phyloP scores from a whole-genome alignment of 2,329 filamentous ascomycete species.

The Aspergillus pseudoviridinutans region DNA sequence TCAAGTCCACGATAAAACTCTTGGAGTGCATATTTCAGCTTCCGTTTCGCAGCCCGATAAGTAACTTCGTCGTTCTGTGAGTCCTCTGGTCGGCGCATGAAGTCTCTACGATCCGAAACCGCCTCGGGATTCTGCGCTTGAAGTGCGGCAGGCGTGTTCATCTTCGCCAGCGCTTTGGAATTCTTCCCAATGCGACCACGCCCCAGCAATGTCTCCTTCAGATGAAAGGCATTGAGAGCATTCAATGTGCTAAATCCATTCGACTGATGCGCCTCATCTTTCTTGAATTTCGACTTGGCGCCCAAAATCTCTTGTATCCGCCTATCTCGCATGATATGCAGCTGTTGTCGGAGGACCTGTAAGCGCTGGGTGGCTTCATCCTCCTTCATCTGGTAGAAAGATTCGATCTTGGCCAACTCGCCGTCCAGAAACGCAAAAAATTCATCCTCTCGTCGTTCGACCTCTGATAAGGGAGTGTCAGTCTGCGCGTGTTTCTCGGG shows the following conservation, averaged over 20 bases:
- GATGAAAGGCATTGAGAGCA: slow-evolving; percentile 23
- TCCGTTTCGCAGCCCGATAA: slow-evolving; percentile 83
- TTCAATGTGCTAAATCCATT: slow-evolving; percentile 18
- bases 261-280: slow-evolving; percentile 15
- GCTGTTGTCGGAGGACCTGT: slow-evolving; percentile 68
- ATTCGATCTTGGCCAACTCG: slow-evolving; percentile 86
- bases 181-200: slow-evolving; percentile 53
- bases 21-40: slow-evolving; percentile 84
- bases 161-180: slow-evolving; percentile 46
- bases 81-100: slow-evolving; percentile 42
- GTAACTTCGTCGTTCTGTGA: slow-evolving; percentile 58
- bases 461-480: slow-evolving; percentile 54
- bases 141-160: slow-evolving; percentile 39
- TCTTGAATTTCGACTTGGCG: slow-evolving; percentile 29
- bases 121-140: slow-evolving; percentile 25
- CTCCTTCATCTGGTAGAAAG: slow-evolving; percentile 85
- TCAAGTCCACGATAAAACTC: slow-evolving; percentile 93
- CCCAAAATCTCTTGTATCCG: slow-evolving; percentile 68
- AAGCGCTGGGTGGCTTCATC: slow-evolving; percentile 74
- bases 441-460: slow-evolving; percentile 72
- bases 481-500: slow-evolving; percentile 48
- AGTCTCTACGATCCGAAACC: slow-evolving; percentile 44
- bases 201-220: slow-evolving; percentile 42
- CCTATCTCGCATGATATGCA: slow-evolving; percentile 88
- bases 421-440: slow-evolving; percentile 82